phyloP scores from a whole-genome alignment of 495 filamentous ascomycete genomes.

The Xylaria scruposa region DNA sequence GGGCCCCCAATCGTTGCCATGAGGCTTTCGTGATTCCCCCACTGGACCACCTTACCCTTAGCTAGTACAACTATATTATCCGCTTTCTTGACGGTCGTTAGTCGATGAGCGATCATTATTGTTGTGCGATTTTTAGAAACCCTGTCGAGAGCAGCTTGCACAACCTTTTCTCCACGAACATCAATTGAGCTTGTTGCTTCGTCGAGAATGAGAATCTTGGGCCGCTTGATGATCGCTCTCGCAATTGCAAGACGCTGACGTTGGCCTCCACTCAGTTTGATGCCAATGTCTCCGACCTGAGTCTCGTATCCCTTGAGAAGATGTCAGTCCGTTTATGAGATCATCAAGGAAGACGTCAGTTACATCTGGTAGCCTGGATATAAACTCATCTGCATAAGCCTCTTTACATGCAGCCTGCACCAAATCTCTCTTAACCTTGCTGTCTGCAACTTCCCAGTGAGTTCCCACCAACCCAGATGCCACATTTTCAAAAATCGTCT shows the following conservation, averaged over 20 bases:
- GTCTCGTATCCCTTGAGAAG: conserved; percentile 67
- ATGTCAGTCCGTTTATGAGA: neutral
- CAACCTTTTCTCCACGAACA: conserved; percentile 62
- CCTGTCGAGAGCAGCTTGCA: conserved; percentile 63
- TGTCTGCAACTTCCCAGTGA: conserved; percentile 59
- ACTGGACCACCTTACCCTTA: conserved; percentile 67
- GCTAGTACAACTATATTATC: conserved; percentile 70
- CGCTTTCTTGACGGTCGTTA: conserved; percentile 65
- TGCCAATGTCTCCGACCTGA: conserved; percentile 61
- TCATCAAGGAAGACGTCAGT: conserved; percentile 32
- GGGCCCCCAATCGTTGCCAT: conserved; percentile 63
- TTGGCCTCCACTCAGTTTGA: conserved; percentile 68
- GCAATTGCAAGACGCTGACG: conserved; percentile 74
- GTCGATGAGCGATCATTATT: conserved; percentile 66
- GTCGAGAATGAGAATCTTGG: conserved; percentile 82
- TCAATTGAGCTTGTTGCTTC: conserved; percentile 77
- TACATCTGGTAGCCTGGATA: conserved; percentile 62
- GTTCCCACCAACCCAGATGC: conserved; percentile 69
- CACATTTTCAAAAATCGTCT: conserved; percentile 71
- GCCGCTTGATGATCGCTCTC: conserved; percentile 74
- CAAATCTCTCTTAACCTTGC: conserved; percentile 57
- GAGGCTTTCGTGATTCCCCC: conserved; percentile 72
- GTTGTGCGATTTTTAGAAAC: conserved; percentile 63
- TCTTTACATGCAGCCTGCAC: conserved; percentile 67
- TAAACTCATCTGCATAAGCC: conserved; percentile 68